Conservation (phyloP, 225 moss, liverwort and hornwort genomes). For the Takakia lepidozioides region DNA sequence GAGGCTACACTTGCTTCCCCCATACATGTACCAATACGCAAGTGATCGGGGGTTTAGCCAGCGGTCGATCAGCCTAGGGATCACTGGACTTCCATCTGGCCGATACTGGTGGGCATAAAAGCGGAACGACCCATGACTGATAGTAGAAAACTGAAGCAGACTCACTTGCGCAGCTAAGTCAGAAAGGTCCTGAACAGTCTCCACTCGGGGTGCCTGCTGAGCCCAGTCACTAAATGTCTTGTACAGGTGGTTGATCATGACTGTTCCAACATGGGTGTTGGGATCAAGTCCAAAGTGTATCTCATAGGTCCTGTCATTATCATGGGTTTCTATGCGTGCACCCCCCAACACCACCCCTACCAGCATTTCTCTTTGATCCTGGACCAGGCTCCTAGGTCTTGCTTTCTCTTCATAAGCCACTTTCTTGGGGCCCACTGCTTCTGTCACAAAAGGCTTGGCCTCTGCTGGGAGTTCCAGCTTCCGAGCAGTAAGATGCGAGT, state of each 20-base stretch:
- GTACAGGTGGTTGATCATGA: conserved; percentile 69
- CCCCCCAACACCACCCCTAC: conserved; percentile 85
- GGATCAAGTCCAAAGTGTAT: conserved; percentile 61
- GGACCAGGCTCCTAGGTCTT: conserved; percentile 38
- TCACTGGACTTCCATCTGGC: conserved; percentile 56
- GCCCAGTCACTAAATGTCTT: conserved; percentile 69
- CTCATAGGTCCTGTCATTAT: conserved; percentile 65
- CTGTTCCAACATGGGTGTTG: conserved; percentile 32
- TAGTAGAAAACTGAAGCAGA: conserved; percentile 54
- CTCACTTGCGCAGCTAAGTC: conserved; percentile 13
- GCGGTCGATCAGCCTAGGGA: conserved; percentile 80
- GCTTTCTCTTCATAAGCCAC: conserved; percentile 24
- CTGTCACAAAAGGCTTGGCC: conserved; percentile 27
- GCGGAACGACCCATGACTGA: conserved; percentile 78
- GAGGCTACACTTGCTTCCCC: conserved; percentile 54
- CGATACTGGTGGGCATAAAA: conserved; percentile 97
- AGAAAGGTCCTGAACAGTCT: conserved; percentile 17
- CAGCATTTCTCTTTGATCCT: conserved; percentile 73
- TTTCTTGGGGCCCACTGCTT: conserved; percentile 44
- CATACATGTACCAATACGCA: conserved; percentile 98
- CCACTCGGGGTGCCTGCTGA: conserved; percentile 39
- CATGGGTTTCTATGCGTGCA: conserved; percentile 56
- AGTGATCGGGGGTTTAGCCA: conserved; percentile 87
- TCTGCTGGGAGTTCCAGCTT: conserved; percentile 49
- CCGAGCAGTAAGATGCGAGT: conserved; percentile 32